Evolutionary conservation across 2,329 filamentous ascomycete species (phyloP), one percentile per base, ranked within the genome.

Genomic region (Cladosporium sp.): DNA sequence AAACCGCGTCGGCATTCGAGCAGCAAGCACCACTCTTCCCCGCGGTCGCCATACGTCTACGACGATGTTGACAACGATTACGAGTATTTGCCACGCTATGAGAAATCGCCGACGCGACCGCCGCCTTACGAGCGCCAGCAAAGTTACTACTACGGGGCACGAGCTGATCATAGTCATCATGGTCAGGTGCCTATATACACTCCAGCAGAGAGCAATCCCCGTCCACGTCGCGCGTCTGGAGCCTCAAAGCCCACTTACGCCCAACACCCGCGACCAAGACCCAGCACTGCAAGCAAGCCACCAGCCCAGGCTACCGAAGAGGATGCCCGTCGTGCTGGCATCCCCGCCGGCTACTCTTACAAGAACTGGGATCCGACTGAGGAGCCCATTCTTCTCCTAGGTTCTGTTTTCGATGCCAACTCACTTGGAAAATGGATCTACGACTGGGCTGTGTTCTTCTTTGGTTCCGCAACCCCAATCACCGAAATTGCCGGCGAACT

Each of bases 401-500:
- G 95, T 59, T 96, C 92, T 76, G 95, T 98, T 65, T 98, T 98
- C 75, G 95, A 98, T 76, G 92, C 94, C 75, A 97, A 98, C 85
- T 97, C 92, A 28, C 85, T 99, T 32, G 95, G 95, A 75, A 97
- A 97, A 81, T 99, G 95, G 95, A 96, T 99, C 75, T 99, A 97
- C 80, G 95, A 98, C 84, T 99, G 95, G 95, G 97, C 95, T 21
- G 92, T 97, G 69, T 97, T 92, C 82, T 89, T 90, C 77, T 89
- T 96, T 71, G 92, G 92, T 43, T 87, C 92, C 16, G 86, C 87
- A 48, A 92, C 91, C 13, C 91, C 93, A 59, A 91, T 97, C 75
- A 88, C 93, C 62, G 93, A 97, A 70, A 89, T 96, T 79, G 93
- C 95, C 2, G 95, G 94, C 71, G 93, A 98, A 74, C 85, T 99